phyloP scores from a whole-genome alignment of 352 stramenopile genomes.

The Globisporangium apiculatum region DNA sequence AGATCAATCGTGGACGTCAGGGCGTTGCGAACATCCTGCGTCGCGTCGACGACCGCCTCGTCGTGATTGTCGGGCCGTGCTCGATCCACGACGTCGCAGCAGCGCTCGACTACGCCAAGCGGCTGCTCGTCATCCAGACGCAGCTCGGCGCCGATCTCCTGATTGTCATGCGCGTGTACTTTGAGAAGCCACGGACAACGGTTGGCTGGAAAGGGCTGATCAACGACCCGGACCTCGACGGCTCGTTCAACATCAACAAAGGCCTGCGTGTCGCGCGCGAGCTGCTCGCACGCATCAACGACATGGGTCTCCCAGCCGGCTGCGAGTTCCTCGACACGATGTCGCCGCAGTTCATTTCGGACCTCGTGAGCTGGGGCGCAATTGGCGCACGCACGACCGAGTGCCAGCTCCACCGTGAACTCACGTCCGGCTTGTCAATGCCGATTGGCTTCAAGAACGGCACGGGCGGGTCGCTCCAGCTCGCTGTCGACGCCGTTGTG shows the following conservation, averaged over 20 bases:
- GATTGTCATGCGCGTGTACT: conserved; percentile 90
- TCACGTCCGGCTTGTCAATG: conserved; percentile 86
- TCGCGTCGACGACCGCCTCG: conserved; percentile 78
- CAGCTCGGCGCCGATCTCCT: conserved; percentile 77
- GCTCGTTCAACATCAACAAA: conserved; percentile 91
- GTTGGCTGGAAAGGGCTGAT: conserved; percentile 89
- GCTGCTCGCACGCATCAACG: conserved; percentile 81
- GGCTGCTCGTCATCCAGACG: conserved; percentile 60
- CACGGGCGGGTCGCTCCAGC: conserved; percentile 78
- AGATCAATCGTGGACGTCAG: conserved; percentile 71
- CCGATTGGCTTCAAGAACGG: conserved; percentile 91
- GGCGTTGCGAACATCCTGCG: conserved; percentile 66
- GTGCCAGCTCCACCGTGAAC: conserved; percentile 85
- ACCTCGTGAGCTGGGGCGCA: conserved; percentile 85
- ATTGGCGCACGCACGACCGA: conserved; percentile 89
- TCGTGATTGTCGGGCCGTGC: conserved; percentile 82
- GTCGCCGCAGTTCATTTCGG: conserved; percentile 87
- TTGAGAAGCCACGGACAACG: conserved; percentile 87
- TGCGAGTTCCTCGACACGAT: conserved; percentile 90
- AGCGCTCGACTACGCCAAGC: conserved; percentile 77
- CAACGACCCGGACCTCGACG: conserved; percentile 87
- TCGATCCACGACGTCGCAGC: conserved; percentile 87
- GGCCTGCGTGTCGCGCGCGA: conserved; percentile 76
- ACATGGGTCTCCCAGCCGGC: conserved; percentile 73
- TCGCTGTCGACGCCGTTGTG: conserved; percentile 82